Evolutionary conservation across 768 basidiomycete species (phyloP).

Genomic region (Lactarius hengduanensis): DNA sequence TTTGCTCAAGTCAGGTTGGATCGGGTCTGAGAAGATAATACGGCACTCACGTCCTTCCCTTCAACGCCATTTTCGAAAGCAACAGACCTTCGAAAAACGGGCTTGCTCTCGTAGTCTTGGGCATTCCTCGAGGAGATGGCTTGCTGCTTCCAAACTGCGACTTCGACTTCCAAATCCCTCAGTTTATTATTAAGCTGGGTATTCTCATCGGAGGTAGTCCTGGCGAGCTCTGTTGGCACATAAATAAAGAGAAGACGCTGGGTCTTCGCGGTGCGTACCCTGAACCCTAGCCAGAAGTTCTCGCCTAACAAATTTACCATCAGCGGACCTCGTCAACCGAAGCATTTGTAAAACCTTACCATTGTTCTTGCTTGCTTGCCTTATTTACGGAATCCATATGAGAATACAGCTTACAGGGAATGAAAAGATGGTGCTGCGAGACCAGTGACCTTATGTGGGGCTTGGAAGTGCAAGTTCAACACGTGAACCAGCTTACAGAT

Average conservation of each 20-base stretch:
- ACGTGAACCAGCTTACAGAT: background rate
- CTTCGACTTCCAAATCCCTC: conserved; percentile 26
- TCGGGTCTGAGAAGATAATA: background rate
- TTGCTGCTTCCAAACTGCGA: conserved; percentile 26
- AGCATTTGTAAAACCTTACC: conserved; percentile 12
- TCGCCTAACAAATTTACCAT: conserved; percentile 13
- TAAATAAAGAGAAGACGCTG: conserved; percentile 7
- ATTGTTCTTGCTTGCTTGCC: conserved; percentile 22
- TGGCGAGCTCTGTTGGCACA: conserved; percentile 21
- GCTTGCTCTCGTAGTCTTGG: conserved; percentile 8
- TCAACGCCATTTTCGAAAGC: background rate
- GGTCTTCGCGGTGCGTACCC: conserved; percentile 6
- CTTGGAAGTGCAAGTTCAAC: conserved; percentile 12
- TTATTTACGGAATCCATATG: conserved; percentile 11
- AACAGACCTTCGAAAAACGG: background rate
- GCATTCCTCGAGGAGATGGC: conserved; percentile 16
- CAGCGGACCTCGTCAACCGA: background rate
- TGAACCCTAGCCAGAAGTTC: conserved; percentile 24
- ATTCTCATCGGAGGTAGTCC: conserved; percentile 23
- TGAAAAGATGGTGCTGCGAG: conserved; percentile 1
- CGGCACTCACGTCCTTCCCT: background rate
- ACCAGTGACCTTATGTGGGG: conserved; percentile 7
- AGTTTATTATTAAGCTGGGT: conserved; percentile 17
- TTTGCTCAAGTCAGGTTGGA: background rate
- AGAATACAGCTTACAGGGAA: conserved; percentile 7